Conservation (phyloP, 2,329 filamentous ascomycete species). For the Colletotrichum coccodes region DNA sequence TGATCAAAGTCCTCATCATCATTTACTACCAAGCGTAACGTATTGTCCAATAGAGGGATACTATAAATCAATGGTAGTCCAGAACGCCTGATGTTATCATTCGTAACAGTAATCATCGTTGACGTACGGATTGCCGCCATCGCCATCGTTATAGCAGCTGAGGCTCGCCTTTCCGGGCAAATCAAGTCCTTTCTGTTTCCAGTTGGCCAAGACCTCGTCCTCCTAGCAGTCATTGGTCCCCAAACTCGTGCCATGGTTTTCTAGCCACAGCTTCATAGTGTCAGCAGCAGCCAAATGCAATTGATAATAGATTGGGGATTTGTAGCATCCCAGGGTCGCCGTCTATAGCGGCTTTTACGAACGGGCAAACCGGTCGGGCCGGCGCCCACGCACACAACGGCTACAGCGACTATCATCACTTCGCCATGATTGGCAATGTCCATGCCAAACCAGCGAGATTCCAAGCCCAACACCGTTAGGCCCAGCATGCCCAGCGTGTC, state of each 20-base stretch:
- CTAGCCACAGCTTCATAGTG: neutral
- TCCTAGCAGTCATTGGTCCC: neutral
- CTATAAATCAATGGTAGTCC: no score
- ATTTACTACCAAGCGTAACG: neutral
- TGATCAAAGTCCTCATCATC: neutral
- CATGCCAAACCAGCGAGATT: conserved; percentile 34
- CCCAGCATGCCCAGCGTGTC: conserved; percentile 28
- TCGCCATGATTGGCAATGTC: conserved; percentile 12
- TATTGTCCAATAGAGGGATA: no score
- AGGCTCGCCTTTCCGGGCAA: neutral
- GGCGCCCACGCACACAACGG: neutral
- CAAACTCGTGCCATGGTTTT: neutral
- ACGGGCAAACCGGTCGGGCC: neutral
- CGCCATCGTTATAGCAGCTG: neutral
- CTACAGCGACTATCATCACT: neutral
- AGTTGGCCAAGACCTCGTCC: no score
- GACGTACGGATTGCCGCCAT: neutral
- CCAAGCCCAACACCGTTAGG: conserved; percentile 30
- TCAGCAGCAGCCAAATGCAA: neutral
- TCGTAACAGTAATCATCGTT: neutral
- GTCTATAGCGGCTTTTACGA: neutral
- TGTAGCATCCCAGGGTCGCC: no score
- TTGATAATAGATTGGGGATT: no score
- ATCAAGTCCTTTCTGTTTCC: neutral
- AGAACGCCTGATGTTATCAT: neutral